These are phyloP conservation scores for Ceratobasidium sp. DNA, from an alignment of 1,284 basidiomycete genomes.

Conservation along the genomic window DNA sequence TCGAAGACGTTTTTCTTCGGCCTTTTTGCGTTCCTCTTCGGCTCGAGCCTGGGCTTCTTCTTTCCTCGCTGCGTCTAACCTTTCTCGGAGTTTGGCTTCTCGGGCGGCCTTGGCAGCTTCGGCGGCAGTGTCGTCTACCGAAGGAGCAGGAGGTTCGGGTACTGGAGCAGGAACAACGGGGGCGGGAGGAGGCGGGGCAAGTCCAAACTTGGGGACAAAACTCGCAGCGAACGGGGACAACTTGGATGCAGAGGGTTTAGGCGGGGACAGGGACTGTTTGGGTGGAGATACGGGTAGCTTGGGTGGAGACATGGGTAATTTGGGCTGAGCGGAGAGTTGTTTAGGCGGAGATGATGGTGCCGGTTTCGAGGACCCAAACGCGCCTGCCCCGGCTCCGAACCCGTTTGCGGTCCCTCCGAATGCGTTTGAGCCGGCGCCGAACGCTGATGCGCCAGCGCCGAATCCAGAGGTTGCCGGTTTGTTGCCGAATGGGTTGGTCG, in stretches of 20 bases:
- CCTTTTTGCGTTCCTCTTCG: constrained; percentile 11
- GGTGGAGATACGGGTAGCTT: too few species aligned
- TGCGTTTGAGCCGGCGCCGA: constrained; percentile 5
- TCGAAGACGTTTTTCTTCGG: constrained; percentile 4
- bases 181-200: not conserved
- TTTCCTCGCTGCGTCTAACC: constrained; percentile 12
- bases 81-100: constrained; percentile 26
- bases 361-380: not conserved
- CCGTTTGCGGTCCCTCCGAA: not conserved
- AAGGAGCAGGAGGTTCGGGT: not conserved
- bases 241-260: constrained; percentile 3
- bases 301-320: too few species aligned
- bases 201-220: constrained; percentile 23
- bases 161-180: not conserved
- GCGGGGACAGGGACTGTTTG: too few species aligned
- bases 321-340: too few species aligned
- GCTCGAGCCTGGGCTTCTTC: constrained; percentile 12
- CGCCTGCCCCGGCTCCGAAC: not conserved
- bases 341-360: too few species aligned
- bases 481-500: not conserved
- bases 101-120: constrained; percentile 27
- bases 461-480: not conserved
- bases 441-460: constrained; percentile 18
- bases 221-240: constrained; percentile 20
- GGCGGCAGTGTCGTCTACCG: not conserved